Evolutionary conservation across 805 yeast genomes (phyloP).

Genomic region (Nakazawaea sp.): DNA sequence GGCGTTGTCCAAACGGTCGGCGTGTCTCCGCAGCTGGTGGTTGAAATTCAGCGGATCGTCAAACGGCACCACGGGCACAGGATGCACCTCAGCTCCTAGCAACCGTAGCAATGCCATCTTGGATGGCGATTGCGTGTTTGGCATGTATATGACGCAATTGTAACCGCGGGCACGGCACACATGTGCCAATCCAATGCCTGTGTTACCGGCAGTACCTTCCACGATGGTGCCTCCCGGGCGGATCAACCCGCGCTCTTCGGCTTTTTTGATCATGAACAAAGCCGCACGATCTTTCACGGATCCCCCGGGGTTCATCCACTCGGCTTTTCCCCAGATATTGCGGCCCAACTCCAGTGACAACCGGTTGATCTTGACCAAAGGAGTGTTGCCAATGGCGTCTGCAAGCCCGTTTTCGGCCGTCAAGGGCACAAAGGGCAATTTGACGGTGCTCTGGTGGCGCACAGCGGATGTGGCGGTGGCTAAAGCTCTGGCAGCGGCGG

Average conservation of each 20-base stretch:
- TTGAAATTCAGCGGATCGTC: conserved; percentile 81
- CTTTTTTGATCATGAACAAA: conserved; percentile 65
- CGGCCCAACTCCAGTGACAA: conserved; percentile 56
- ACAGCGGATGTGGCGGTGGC: neutral
- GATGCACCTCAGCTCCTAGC: conserved; percentile 81
- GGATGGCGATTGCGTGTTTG: conserved; percentile 78
- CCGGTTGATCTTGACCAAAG: conserved; percentile 56
- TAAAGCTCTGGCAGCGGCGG: neutral
- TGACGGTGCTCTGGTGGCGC: conserved; percentile 4
- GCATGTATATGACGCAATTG: conserved; percentile 83
- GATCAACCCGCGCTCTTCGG: conserved; percentile 61
- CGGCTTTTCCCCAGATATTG: conserved; percentile 84
- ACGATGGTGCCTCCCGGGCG: conserved; percentile 79
- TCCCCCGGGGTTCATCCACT: conserved; percentile 91
- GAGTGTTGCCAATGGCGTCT: conserved; percentile 92
- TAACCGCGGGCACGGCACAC: conserved; percentile 79
- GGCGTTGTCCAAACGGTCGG: conserved; percentile 67
- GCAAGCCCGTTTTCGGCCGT: conserved; percentile 63
- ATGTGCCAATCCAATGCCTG: conserved; percentile 88
- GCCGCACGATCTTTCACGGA: conserved; percentile 92
- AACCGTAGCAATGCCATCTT: conserved; percentile 69
- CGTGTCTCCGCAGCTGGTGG: conserved; percentile 82
- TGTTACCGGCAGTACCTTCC: conserved; percentile 93
- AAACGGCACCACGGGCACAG: conserved; percentile 83
- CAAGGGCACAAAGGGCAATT: conserved; percentile 52